Percentiles rank a stretch among this genome's conserved stretches.
These are phyloP conservation scores for Apium graveolens DNA, from an alignment of 129 eudicot species.

Conservation along the genomic window DNA sequence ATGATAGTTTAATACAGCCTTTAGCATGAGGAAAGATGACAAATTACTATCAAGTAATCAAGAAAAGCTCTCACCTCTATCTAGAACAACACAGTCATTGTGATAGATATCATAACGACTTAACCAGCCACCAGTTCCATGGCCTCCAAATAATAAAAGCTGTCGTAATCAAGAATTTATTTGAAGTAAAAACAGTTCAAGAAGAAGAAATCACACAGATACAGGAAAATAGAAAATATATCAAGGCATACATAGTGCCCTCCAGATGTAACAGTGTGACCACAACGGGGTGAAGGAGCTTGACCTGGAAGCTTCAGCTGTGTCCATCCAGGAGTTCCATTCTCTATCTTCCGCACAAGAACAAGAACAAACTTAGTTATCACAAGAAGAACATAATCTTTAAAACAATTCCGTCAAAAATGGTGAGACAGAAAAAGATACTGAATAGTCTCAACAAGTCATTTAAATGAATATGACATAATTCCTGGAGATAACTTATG, in stretches of 20 bases:
- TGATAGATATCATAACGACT: slow-evolving; percentile 92
- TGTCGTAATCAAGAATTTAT: slow-evolving; percentile 23
- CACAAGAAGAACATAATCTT: not conserved
- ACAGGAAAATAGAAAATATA: not conserved
- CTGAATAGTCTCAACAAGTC: not conserved
- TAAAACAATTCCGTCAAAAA: not conserved
- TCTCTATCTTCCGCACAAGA: slow-evolving; percentile 80
- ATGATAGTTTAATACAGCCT: not conserved
- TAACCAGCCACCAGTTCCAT: slow-evolving; percentile 99
- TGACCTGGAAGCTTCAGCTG: slow-evolving; percentile 97
- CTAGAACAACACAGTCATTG: slow-evolving; percentile 85
- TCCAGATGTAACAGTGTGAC: slow-evolving; percentile 89
- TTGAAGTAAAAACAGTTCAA: not conserved
- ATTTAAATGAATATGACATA: not conserved
- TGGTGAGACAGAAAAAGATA: not conserved
- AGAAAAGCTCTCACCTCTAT: slow-evolving; percentile 64
- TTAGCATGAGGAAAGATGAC: not conserved
- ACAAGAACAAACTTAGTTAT: slow-evolving; percentile 7
- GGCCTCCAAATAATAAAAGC: slow-evolving; percentile 96
- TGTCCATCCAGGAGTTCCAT: slow-evolving; percentile 98
- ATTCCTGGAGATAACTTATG: not conserved
- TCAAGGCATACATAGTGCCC: slow-evolving; percentile 60
- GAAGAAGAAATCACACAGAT: slow-evolving; percentile 2
- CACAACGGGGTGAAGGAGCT: slow-evolving; percentile 93
- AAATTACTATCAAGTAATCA: not conserved